phyloP scores from a whole-genome alignment of 2,329 filamentous ascomycete genomes.

The Zalaria sp. region DNA sequence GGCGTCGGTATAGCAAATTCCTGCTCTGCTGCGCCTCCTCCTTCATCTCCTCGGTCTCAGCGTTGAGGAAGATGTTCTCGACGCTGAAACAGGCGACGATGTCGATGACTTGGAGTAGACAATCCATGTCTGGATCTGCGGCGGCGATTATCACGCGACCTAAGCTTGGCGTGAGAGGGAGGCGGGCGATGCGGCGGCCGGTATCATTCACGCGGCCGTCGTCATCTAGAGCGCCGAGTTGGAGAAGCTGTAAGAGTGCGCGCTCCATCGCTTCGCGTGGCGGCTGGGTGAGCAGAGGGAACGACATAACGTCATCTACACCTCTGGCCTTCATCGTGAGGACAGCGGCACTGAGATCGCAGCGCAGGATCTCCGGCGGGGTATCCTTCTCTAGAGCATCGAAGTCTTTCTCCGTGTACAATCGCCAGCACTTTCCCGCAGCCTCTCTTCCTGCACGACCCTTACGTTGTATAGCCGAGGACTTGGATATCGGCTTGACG shows the following conservation, averaged over 20 bases:
- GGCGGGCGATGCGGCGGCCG: conserved; percentile 63
- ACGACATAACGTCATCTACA: conserved; percentile 64
- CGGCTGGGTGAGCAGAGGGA: conserved; percentile 75
- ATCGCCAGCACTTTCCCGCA: conserved; percentile 72
- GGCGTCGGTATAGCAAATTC: conserved; percentile 41
- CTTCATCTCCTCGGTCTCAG: conserved; percentile 44
- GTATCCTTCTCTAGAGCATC: conserved; percentile 56
- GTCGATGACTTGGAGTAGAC: conserved; percentile 72
- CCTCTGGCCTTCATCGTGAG: conserved; percentile 90
- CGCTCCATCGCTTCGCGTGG: conserved; percentile 66
- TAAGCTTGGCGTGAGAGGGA: conserved; percentile 70
- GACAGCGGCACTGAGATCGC: conserved; percentile 73
- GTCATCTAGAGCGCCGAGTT: conserved; percentile 61
- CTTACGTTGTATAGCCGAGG: conserved; percentile 79
- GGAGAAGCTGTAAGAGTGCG: conserved; percentile 65
- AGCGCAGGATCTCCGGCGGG: conserved; percentile 77
- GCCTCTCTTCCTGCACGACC: conserved; percentile 90
- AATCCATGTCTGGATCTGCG: conserved; percentile 53
- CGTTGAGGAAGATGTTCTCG: conserved; percentile 48
- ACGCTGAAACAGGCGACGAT: conserved; percentile 56
- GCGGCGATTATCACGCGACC: conserved; percentile 75
- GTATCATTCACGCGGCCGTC: conserved; percentile 58
- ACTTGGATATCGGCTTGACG: conserved; percentile 81
- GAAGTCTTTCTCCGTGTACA: conserved; percentile 76
- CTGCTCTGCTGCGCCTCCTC: conserved; percentile 43